Base-by-base conservation (phyloP, 805 yeast genomes). In the Tetrapisispora namnaoensis region DNA sequence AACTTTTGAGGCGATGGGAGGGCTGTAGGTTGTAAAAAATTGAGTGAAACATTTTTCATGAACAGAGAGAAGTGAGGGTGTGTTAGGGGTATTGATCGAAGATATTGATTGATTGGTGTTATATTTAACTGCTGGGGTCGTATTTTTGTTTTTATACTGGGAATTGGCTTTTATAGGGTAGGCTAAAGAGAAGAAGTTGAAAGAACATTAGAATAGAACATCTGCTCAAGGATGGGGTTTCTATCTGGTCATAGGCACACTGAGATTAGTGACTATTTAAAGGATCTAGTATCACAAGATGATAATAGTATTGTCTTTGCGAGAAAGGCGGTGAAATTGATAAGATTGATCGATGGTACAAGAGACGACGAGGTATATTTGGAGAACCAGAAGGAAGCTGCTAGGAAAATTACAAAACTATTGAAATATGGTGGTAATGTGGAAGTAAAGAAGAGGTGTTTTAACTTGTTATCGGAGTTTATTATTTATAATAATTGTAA, bases 391-490 rank as follows among this genome's bases (percentile, higher is more conserved):
- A 72, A 34, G 32, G 99, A 93, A 63, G 91, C 95, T 1, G 97
- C 97, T 0, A 73, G 98, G 40, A 95, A 96, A 1, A 69, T 93
- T 21, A 76, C 99, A 45, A 93, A 93, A 72, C 80, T 82, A 59
- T 69, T 93, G 61, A 93, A 95, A 68, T 85, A 91, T 61, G 98
- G 97, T n/a, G 60, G 73, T 2, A 85, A 95, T 0, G 64, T 89
- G 68, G 83, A 59, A 45, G 49, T 83, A 13, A 46, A 46, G 30
- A 35, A 38, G n/a, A 38, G 28, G n/a, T 37, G 47, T 37, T 39
- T 48, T n/a, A 44, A 38, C 4, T 10, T 48, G 3, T 65, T 82
- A 37, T 21, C 37, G 3, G 86, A 84, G 55, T 67, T 78, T 18
- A 62, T 83, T 21, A 79, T 84, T 1, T 52, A 62, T 13, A 65